Conservation (phyloP, 1,284 basidiomycete species). For the Apiotrichum brassicae region DNA sequence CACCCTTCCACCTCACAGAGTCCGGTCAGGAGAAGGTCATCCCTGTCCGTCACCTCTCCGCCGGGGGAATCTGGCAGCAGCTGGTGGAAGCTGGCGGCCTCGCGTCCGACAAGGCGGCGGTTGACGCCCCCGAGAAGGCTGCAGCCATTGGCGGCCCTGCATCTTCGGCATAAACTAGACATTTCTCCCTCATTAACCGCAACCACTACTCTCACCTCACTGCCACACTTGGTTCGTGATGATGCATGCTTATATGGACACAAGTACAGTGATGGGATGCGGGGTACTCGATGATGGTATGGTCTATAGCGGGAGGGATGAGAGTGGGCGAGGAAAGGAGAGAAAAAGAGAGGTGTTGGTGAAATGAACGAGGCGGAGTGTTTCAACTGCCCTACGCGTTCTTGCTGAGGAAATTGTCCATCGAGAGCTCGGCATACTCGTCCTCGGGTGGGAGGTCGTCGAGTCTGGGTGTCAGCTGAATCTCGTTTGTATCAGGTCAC, state of each 20-base stretch:
- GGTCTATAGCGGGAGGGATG: not conserved
- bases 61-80: conserved; percentile 22
- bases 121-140: too few species aligned
- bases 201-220: not conserved
- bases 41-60: conserved; percentile 22
- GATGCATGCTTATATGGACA: conserved; percentile 18
- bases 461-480: conserved; percentile 48
- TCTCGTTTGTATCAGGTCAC: conserved; percentile 13
- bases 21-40: conserved; percentile 19
- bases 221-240: not conserved
- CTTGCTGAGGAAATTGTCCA: conserved; percentile 62
- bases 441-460: conserved; percentile 84
- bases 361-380: too few species aligned
- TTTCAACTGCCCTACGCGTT: conserved; percentile 9
- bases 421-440: conserved; percentile 78
- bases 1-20: conserved; percentile 10
- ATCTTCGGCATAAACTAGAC: too few species aligned
- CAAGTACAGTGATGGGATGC: conserved; percentile 1
- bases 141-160: too few species aligned
- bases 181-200: too few species aligned
- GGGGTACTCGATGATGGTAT: conserved; percentile 4
- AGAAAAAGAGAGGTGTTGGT: not conserved
- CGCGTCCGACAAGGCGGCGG: not conserved
- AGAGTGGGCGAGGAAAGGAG: too few species aligned
- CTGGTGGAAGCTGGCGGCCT: conserved; percentile 7